Conservation (phyloP, 371 early-diverging fungal genomes). For the Rhizopus sp. region DNA sequence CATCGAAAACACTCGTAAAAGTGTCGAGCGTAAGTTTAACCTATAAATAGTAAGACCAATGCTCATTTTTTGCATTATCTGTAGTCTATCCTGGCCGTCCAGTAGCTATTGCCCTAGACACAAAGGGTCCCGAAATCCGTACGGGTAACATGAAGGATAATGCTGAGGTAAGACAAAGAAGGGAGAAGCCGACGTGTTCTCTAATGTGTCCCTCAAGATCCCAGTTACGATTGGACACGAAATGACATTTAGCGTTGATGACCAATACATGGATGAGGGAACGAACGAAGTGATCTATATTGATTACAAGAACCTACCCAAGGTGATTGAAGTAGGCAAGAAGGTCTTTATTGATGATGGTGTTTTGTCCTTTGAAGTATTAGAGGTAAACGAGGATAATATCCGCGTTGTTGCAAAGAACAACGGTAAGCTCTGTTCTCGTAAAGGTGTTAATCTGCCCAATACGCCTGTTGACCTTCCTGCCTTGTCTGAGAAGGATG, state of each 20-base stretch:
- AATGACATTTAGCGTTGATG: slow-evolving; percentile 86
- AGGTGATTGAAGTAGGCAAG: slow-evolving; percentile 80
- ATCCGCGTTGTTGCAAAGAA: slow-evolving; percentile 77
- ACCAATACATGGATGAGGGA: slow-evolving; percentile 64
- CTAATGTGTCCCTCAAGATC: slow-evolving; percentile 26
- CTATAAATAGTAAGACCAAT: neutral
- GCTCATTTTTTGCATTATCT: neutral
- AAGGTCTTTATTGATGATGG: slow-evolving; percentile 89
- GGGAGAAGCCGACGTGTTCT: neutral
- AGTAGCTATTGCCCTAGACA: slow-evolving; percentile 87
- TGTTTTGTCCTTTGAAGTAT: slow-evolving; percentile 81
- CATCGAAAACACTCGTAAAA: slow-evolving; percentile 76
- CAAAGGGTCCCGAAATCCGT: slow-evolving; percentile 87
- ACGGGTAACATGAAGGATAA: slow-evolving; percentile 77
- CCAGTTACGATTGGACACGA: slow-evolving; percentile 74
- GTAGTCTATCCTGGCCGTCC: slow-evolving; percentile 66
- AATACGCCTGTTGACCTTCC: slow-evolving; percentile 87
- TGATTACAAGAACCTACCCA: slow-evolving; percentile 87
- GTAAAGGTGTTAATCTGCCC: slow-evolving; percentile 93
- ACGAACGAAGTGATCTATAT: slow-evolving; percentile 77
- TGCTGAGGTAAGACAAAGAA: slow-evolving; percentile 38
- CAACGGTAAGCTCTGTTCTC: slow-evolving; percentile 73
- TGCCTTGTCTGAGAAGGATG: slow-evolving; percentile 95
- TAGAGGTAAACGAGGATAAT: slow-evolving; percentile 57
- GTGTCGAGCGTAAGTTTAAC: slow-evolving; percentile 41